Conservation (phyloP, 148 eudicot genomes). For the Fallopia convolvulus region DNA sequence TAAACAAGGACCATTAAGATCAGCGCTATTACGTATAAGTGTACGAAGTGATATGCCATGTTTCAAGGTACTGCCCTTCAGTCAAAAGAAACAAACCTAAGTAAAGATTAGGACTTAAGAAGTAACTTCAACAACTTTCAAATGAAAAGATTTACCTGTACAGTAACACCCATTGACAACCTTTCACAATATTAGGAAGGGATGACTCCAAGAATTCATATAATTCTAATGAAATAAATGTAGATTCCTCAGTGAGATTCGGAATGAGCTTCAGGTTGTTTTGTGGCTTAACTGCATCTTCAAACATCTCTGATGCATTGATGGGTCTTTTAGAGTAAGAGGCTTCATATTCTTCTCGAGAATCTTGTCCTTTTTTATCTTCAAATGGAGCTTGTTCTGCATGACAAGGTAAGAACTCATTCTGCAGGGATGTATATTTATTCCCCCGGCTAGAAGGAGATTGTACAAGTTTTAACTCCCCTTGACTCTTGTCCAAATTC, state of each 20-base stretch:
- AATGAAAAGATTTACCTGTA: constrained; percentile 51
- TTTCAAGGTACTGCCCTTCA: constrained; percentile 97
- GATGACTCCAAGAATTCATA: constrained; percentile 64
- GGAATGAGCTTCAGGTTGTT: constrained; percentile 44
- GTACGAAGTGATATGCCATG: constrained; percentile 98
- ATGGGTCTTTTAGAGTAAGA: constrained; percentile 31
- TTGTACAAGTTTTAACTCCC: constrained; percentile 32
- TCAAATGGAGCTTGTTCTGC: constrained; percentile 25
- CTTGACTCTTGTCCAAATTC: constrained; percentile 20
- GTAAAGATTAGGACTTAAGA: not conserved
- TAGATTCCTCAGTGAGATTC: constrained; percentile 58
- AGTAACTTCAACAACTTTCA: constrained; percentile 15
- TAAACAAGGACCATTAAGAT: constrained; percentile 70
- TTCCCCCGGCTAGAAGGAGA: constrained; percentile 65
- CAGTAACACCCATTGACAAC: constrained; percentile 87
- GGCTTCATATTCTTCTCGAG: constrained; percentile 21
- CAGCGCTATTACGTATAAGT: constrained; percentile 70
- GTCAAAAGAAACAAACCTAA: constrained; percentile 33
- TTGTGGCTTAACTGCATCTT: constrained; percentile 49
- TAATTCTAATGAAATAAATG: constrained; percentile 49
- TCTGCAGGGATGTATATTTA: constrained; percentile 29
- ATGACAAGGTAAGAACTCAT: constrained; percentile 30
- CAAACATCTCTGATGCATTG: constrained; percentile 45
- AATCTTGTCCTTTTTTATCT: constrained; percentile 16
- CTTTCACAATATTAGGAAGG: constrained; percentile 91